Evolutionary conservation across 2,329 filamentous ascomycete genomes (phyloP), one percentile per base, ranked within the genome.

Genomic region (Cercospora sp.): DNA sequence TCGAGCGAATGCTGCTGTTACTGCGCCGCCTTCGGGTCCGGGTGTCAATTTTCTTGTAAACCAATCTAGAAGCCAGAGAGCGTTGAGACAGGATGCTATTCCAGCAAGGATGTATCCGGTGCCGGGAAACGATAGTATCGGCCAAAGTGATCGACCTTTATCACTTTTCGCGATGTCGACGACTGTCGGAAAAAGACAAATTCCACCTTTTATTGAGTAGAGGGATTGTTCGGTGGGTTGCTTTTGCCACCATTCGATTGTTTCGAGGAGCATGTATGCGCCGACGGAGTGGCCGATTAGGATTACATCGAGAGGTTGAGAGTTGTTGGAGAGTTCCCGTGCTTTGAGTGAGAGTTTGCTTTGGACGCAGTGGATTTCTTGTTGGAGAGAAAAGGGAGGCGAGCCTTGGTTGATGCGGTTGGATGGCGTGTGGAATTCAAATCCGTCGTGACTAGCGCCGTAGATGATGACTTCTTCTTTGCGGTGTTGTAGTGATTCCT

Each of bases 1-100:
- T 64, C 80, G 80, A 42, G 88, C 68, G 65, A 88, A 87, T 0
- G 78, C 76, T 16, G 82, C 78, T 0, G 86, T 89, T 0, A 83
- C 81, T 6, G 79, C 74, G 0, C 85, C 80, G 0, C 82, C 83
- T 36, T 82, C 63, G 2, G 63, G 45, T 5, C 60, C 58, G 2
- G 64, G 68, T 4, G 64, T 69, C 16, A 63, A 26, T 3, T 26
- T 28, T 3, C 53, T 58, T 13, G 67, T 64, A 5, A 68, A 5
- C 3, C 10, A 33, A 18, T 74, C 70, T n/a, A 88, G 78, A 0
- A 86, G 69, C 40, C 62, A 33, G 13, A 58, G 12, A 1, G 69
- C 71, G 5, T 79, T 75, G 6, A 87, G 72, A 16, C 82, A 67
- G 0, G 75, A 64, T 0, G 85, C 83, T 0, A 86, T 66, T 7